Percentiles rank a stretch among this genome's conserved stretches.
Evolutionary conservation across 2,329 filamentous ascomycete genomes (phyloP).

Genomic region (Sphaerulina populicola): DNA sequence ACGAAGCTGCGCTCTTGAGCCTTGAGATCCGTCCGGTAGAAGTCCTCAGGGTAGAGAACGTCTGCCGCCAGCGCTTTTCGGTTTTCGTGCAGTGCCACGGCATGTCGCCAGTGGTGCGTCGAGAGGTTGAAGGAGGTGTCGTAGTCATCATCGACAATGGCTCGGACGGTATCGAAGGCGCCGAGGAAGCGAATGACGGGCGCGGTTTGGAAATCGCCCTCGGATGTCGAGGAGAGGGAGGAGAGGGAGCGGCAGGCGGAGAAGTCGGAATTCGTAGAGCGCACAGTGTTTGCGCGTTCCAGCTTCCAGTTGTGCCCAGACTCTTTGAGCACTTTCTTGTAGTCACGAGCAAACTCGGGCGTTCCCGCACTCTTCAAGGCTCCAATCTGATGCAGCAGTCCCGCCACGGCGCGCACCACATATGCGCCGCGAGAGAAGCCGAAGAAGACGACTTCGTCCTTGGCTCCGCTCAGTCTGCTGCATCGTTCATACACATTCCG

Average conservation of each 20-base stretch:
- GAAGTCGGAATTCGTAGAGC: background rate
- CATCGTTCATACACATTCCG: conserved; percentile 24
- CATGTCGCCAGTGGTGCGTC: conserved; percentile 34
- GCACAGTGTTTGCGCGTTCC: background rate
- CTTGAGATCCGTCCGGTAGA: conserved; percentile 12
- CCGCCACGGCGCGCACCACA: conserved; percentile 36
- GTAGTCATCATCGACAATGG: conserved; percentile 24
- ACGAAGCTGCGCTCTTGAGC: conserved; percentile 26
- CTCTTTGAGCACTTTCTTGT: conserved; percentile 25
- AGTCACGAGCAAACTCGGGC: conserved; percentile 27
- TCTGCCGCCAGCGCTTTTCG: conserved; percentile 28
- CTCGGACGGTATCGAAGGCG: conserved; percentile 34
- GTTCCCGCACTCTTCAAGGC: conserved; percentile 21
- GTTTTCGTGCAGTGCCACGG: conserved; percentile 36
- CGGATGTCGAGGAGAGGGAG: conserved; percentile 10
- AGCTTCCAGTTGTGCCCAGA: conserved; percentile 2
- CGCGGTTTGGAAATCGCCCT: conserved; percentile 15
- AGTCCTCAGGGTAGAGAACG: conserved; percentile 20
- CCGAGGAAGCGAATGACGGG: conserved; percentile 36
- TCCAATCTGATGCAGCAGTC: conserved; percentile 34
- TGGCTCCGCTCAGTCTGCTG: conserved; percentile 13
- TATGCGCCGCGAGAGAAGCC: conserved; percentile 38
- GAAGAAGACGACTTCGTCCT: conserved; percentile 38
- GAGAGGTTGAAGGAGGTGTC: conserved; percentile 33
- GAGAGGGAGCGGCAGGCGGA: conserved; percentile 5